Base-by-base conservation (phyloP, 805 yeast species). In the Hanseniaspora pseudoguilliermondii region DNA sequence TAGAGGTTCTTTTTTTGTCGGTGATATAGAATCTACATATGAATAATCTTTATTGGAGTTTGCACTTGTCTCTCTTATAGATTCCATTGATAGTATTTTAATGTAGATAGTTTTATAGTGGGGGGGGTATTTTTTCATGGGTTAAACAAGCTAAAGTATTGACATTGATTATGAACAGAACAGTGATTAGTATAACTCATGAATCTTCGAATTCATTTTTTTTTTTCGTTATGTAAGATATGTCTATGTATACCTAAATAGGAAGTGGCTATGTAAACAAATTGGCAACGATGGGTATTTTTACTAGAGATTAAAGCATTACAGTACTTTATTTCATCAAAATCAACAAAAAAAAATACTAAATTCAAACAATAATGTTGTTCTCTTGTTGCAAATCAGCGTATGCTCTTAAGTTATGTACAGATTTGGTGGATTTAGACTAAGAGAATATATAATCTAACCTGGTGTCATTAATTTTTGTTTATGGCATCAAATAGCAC, bases 21-120 rank as follows among this genome's bases (percentile, higher is more conserved):
- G 35, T 2, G 43, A 8, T 7, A 35, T 8, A 42, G 54, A 34
- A 5, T 42, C 48, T 15, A 23, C 48, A 35, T 27, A 32, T 3
- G 54, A 50, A n/a, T 25, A 25, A 7, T 42, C 38, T 10, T 23
- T 39, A 23, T 20, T 42, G 16, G 44, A 13, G 35, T 15, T 29
- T 15, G n/a, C 42, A 25, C 54, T 50, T 8, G 25, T 11, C 25
- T 50, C 54, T 34, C 54, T 41, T 32, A 50, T 50, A 2, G 48
- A 50, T 21, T 50, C 27, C 54, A 50, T 50, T 43, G 5, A 18
- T 20, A 18, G 6, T 2, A 16, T 7, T 2, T 21, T 42, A 11
- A 8, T 46, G 8, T 5, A 32, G 29, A 5, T 42, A 5, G 20
- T 2, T 20, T 20, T 3, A 10, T 9, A 3, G 13, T 40, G 23